Base-by-base conservation (phyloP, 2,329 filamentous ascomycete genomes). In the Claviceps maximensis region DNA sequence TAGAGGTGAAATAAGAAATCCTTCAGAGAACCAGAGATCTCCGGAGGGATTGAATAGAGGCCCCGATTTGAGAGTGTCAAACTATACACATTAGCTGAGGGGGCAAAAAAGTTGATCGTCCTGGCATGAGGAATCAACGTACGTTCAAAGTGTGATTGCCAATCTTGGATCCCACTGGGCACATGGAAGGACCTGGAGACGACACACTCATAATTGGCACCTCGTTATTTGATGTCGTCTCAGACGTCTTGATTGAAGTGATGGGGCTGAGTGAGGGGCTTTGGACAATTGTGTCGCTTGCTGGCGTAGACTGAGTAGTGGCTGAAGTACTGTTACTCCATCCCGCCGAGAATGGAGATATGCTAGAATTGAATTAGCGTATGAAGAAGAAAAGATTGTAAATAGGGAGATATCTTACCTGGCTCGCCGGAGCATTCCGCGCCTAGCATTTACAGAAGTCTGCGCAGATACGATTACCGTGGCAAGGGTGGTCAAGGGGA, bases 21-120 rank as follows among this genome's bases (percentile, higher is more conserved):
- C 70, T 54, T 69, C 62, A 27, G 70, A 71, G 53, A 72, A 72
- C 69, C 69, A 72, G 29, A 71, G 62, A 47, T 69, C 66, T 7
- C 67, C 62, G 19, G 63, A 60, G 1, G 70, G 70, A 23, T 71
- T 71, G 59, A 70, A 68, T 2, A 72, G 59, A 10, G 69, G 69
- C 0, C 69, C 69, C 8, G 63, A 54, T n/a, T 61, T 62, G 5
- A 63, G 54, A 17, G 62, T 59, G 51, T 72, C 69, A 53, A 72
- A 72, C 70, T 72, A 49, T 21, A 40, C 1, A 12, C 19, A 55
- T 62, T 55, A 66, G 58, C 31, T 10, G 10, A 15, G 6, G n/a
- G 10, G 33, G 6, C 2, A 4, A 47, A 33, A 21, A 33, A 7
- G 9, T n/a, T 13, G n/a, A 15, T 47, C 23, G 10, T 2, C 6